Evolutionary conservation across 768 basidiomycete genomes (phyloP).

Genomic region (Lactifluus subvellereus): DNA sequence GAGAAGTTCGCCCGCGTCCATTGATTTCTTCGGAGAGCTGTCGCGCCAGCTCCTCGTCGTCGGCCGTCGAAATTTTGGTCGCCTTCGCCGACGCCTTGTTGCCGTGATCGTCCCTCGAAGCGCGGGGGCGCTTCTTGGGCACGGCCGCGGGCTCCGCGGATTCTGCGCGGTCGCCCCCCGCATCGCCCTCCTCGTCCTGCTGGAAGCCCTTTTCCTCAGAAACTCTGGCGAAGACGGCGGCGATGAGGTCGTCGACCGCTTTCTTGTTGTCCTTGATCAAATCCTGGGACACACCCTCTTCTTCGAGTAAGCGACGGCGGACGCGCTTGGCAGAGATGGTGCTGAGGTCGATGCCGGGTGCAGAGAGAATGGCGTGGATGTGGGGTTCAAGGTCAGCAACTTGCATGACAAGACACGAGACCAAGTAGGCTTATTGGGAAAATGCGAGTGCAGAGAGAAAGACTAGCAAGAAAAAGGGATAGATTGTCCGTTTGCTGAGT

Average conservation of each 20-base stretch:
- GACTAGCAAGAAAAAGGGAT: background rate
- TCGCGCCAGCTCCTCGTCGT: constrained; percentile 33
- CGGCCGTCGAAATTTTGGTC: constrained; percentile 28
- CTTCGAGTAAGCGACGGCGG: constrained; percentile 61
- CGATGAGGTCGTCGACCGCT: constrained; percentile 65
- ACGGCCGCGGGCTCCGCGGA: background rate
- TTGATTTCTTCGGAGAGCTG: constrained; percentile 42
- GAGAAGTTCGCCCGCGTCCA: constrained; percentile 31
- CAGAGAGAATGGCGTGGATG: constrained; percentile 65
- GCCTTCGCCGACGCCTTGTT: constrained; percentile 19
- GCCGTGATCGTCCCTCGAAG: constrained; percentile 23
- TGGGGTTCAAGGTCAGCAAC: constrained; percentile 49
- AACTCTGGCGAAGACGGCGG: constrained; percentile 56
- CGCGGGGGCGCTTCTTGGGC: constrained; percentile 24
- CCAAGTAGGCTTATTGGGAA: background rate
- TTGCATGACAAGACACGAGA: constrained; percentile 10
- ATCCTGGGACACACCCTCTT: constrained; percentile 50
- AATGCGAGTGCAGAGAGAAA: background rate
- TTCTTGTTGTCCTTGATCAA: constrained; percentile 60
- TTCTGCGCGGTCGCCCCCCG: constrained; percentile 3
- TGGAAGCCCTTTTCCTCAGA: constrained; percentile 30
- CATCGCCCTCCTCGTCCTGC: constrained; percentile 24
- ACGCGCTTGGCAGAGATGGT: constrained; percentile 88
- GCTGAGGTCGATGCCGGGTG: constrained; percentile 68
- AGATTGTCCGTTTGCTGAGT: background rate